Conservation (phyloP, 495 filamentous ascomycete species). For the Annulohypoxylon moriforme region DNA sequence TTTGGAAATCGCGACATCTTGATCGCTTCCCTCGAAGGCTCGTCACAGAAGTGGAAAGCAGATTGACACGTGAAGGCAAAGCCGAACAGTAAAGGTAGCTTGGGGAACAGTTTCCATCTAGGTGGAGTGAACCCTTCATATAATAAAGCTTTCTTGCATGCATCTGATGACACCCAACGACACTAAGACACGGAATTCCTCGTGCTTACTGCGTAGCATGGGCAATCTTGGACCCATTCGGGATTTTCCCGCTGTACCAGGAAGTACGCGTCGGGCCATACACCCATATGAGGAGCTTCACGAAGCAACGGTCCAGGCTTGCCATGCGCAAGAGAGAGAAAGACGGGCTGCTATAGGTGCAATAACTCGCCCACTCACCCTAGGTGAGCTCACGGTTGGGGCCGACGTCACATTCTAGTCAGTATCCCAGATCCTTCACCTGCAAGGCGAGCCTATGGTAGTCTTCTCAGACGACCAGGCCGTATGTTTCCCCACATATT, state of each 20-base stretch:
- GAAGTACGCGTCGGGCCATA: slow-evolving; percentile 29
- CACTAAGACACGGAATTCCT: slow-evolving; percentile 4
- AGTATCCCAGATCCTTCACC: slow-evolving; percentile 32
- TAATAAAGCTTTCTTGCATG: slow-evolving; percentile 40
- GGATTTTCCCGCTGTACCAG: slow-evolving; percentile 33
- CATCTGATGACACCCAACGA: slow-evolving; percentile 36
- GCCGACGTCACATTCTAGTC: slow-evolving; percentile 35
- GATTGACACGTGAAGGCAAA: slow-evolving; percentile 23
- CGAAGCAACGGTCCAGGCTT: slow-evolving; percentile 16
- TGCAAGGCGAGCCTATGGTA: slow-evolving; percentile 24
- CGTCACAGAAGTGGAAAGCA: slow-evolving; percentile 13
- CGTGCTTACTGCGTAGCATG: slow-evolving; percentile 30
- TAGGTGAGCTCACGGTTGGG: slow-evolving; percentile 29
- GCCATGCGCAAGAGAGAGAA: slow-evolving; percentile 13
- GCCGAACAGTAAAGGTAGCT: slow-evolving; percentile 14
- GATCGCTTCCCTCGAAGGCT: slow-evolving; percentile 26
- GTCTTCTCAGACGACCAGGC: slow-evolving; percentile 15
- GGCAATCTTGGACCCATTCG: slow-evolving; percentile 40
- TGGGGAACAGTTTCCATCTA: slow-evolving; percentile 1
- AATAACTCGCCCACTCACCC: slow-evolving; percentile 41
- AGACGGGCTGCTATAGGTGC: slow-evolving; percentile 46
- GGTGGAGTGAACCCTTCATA: slow-evolving; percentile 43
- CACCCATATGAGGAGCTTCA: slow-evolving; percentile 33
- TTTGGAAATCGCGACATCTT: slow-evolving; percentile 49
- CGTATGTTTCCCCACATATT: slow-evolving; percentile 27